phyloP scores from a whole-genome alignment of 73 alveolate genomes.

The Tetrahymena thermophila region DNA sequence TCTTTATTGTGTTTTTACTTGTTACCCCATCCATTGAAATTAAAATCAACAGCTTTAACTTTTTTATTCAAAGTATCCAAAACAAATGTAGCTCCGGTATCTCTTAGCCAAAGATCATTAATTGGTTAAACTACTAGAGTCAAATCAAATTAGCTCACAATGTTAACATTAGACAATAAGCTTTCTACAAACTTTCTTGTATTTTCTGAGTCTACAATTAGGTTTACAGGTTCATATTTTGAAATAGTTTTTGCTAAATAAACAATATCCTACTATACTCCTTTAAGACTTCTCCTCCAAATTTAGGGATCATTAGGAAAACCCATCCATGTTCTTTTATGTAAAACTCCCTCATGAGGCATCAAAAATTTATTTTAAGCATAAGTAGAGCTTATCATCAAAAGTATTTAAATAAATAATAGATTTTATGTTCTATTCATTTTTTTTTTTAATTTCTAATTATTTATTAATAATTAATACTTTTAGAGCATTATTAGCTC shows the following conservation, averaged over 20 bases:
- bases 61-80: background rate
- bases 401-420: too few relatives aligned
- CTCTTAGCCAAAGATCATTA: slow-evolving; percentile 44
- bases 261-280: background rate
- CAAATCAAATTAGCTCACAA: background rate
- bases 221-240: slow-evolving; percentile 30
- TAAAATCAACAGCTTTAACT: slow-evolving; percentile 25
- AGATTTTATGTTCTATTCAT: too few relatives aligned
- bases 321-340: slow-evolving; percentile 24
- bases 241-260: slow-evolving; percentile 28
- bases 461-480: too few relatives aligned
- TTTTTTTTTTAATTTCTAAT: too few relatives aligned
- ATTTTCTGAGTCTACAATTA: background rate
- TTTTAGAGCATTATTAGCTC: too few relatives aligned
- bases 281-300: background rate
- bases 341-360: slow-evolving; percentile 34
- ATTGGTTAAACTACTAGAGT: background rate
- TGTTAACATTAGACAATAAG: background rate
- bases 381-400: too few relatives aligned
- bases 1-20: slow-evolving; percentile 14
- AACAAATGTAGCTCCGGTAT: slow-evolving; percentile 34
- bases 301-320: background rate
- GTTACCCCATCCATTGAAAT: slow-evolving; percentile 45
- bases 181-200: background rate
- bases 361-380: background rate